Base-by-base conservation (phyloP, 495 filamentous ascomycete genomes). In the Hypoxylon perforatum region DNA sequence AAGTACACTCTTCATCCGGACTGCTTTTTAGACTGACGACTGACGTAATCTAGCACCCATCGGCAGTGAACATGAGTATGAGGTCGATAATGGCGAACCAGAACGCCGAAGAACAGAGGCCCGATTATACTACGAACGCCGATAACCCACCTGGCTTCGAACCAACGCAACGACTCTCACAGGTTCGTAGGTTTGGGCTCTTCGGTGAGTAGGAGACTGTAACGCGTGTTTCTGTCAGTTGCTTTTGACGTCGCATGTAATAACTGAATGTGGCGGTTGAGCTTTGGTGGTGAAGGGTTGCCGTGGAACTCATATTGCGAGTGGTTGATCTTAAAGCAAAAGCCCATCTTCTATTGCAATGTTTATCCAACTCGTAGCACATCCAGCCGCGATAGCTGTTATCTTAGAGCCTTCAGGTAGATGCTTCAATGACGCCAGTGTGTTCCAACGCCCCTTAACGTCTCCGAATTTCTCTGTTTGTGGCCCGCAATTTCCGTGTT, bases 401-500 rank as follows among this genome's bases (percentile, higher is more conserved):
- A 90, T 82, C 19, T 74, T 71, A 67, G 72, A 75, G 17, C 68
- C 80, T 25, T 69, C 73, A 17, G 80, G 77, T n/a, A 84, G 65
- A 69, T 78, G 74, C 56, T 77, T 78, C 35, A 81, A 74, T 41
- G 85, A 76, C n/a, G 80, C 79, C 67, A 92, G 83, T 14, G 84
- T 70, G 67, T 87, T 91, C 77, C 86, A 88, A 60, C 76, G 77
- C 8, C 83, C 90, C 45, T 87, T 88, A 30, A 91, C 86, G 73
- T 91, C 85, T 2, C 89, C 86, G 63, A 79, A 78, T n/a, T 64
- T 76, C 66, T 77, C 88, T n/a, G 79, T 86, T 42, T 82, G 80
- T 3, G 86, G 82, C 12, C 95, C 95, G 75, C 95, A 98, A 76
- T 98, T 98, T 10, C 95, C 95, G 83, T 99, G 95, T 79, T 97